Evolutionary conservation across 257 asterid species (phyloP).

Genomic region (Solanum neorickii): DNA sequence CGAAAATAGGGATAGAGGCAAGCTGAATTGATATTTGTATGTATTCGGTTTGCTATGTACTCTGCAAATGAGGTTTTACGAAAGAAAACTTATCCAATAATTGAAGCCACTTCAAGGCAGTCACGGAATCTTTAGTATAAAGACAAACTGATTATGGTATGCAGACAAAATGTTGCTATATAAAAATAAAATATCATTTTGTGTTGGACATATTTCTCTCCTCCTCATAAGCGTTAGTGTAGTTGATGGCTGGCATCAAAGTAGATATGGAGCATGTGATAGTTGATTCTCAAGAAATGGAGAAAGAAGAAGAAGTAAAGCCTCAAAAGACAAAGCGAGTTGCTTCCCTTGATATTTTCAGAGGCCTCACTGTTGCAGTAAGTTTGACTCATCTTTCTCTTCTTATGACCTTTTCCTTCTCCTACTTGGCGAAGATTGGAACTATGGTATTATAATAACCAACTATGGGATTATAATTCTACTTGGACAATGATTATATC

Average conservation of each 20-base stretch:
- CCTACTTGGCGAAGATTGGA: not conserved
- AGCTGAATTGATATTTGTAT: too few relatives aligned
- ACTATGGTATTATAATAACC: not conserved
- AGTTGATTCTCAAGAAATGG: slow-evolving; percentile 20
- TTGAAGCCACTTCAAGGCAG: not conserved
- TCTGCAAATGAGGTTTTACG: not conserved
- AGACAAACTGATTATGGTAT: not conserved
- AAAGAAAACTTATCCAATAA: not conserved
- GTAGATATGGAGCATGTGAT: not conserved
- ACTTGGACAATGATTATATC: not conserved
- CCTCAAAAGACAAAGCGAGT: slow-evolving; percentile 32
- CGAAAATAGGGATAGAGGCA: too few relatives aligned
- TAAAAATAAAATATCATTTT: not conserved
- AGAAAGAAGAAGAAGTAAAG: not conserved
- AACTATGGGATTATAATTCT: not conserved
- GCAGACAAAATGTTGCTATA: not conserved
- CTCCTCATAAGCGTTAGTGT: not conserved
- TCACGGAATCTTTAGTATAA: not conserved
- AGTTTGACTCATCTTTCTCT: not conserved
- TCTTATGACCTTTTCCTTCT: not conserved
- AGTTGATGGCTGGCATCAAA: not conserved
- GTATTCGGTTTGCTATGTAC: too few relatives aligned
- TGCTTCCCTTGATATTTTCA: slow-evolving; percentile 63
- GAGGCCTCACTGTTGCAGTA: slow-evolving; percentile 80
- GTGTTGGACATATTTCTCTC: not conserved